phyloP scores from a whole-genome alignment of 176 grass and related monocot species.

The Areca catechu region DNA sequence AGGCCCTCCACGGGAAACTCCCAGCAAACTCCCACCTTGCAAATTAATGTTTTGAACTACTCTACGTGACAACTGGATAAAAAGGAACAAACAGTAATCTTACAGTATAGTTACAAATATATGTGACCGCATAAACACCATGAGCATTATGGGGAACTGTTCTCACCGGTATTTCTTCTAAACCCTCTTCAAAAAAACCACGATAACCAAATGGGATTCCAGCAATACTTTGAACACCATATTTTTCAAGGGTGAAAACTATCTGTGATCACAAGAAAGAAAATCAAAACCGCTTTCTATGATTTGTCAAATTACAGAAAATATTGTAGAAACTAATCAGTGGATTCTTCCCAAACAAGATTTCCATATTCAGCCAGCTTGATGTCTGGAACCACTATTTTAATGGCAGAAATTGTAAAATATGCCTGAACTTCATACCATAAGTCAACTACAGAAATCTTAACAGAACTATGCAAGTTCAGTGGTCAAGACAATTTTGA shows the following conservation, averaged over 20 bases:
- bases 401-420: too few species aligned
- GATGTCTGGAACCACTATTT: too few species aligned
- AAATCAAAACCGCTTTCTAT: neutral
- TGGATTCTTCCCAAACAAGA: too few species aligned
- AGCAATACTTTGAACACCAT: slow-evolving; percentile 92
- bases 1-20: slow-evolving; percentile 86
- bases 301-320: neutral
- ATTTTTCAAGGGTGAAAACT: slow-evolving; percentile 87
- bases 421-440: too few species aligned
- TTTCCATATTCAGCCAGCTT: too few species aligned
- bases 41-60: slow-evolving; percentile 98
- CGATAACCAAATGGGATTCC: slow-evolving; percentile 85
- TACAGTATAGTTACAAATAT: slow-evolving; percentile 1
- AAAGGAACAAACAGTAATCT: slow-evolving; percentile 13
- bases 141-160: slow-evolving; percentile 1
- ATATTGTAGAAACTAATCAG: too few species aligned
- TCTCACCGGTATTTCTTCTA: slow-evolving; percentile 78
- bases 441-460: too few species aligned
- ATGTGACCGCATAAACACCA: neutral
- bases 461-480: too few species aligned
- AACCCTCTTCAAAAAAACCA: slow-evolving; percentile 84
- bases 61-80: slow-evolving; percentile 58
- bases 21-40: slow-evolving; percentile 82
- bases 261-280: slow-evolving; percentile 47
- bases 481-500: too few species aligned